A percentile compares a stretch with the other conserved stretches of the same genome.
Conservation (phyloP, 257 asterid species). For the Salvia hispanica region DNA sequence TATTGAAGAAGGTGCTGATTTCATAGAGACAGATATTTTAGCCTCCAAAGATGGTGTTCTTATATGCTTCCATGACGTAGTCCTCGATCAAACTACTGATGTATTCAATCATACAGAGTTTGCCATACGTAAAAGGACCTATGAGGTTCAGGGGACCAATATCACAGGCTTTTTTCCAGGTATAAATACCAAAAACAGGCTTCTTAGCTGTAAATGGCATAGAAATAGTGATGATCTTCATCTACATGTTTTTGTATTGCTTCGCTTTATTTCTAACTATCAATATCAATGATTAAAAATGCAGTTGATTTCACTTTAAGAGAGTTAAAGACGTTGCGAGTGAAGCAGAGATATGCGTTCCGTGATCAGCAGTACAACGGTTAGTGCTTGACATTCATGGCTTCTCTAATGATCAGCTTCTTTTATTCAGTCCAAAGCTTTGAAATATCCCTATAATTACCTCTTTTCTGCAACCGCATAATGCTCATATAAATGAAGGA, state of each 20-base stretch:
- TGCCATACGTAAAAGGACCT: constrained; percentile 62
- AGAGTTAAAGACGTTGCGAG: constrained; percentile 72
- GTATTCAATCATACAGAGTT: constrained; percentile 69
- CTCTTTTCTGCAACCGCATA: not conserved
- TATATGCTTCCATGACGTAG: constrained; percentile 78
- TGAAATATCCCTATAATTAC: not conserved
- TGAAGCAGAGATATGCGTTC: constrained; percentile 76
- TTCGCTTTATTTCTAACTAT: constrained; percentile 11
- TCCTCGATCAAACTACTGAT: constrained; percentile 74
- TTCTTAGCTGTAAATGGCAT: not conserved
- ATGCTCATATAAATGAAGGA: not conserved
- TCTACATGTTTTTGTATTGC: not conserved
- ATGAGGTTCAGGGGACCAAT: constrained; percentile 72
- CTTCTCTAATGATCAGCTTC: constrained; percentile 21
- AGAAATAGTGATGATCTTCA: not conserved
- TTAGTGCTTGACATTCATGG: constrained; percentile 38
- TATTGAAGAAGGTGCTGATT: constrained; percentile 96
- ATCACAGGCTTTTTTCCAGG: constrained; percentile 75
- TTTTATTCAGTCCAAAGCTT: not conserved
- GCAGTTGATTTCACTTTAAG: constrained; percentile 88
- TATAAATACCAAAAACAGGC: constrained; percentile 31
- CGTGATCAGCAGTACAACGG: constrained; percentile 91
- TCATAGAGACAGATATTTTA: constrained; percentile 84
- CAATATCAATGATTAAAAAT: constrained; percentile 20
- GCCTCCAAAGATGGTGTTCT: constrained; percentile 91